phyloP scores from a whole-genome alignment of 2,329 filamentous ascomycete genomes.

The Zymoseptoria pseudotritici region DNA sequence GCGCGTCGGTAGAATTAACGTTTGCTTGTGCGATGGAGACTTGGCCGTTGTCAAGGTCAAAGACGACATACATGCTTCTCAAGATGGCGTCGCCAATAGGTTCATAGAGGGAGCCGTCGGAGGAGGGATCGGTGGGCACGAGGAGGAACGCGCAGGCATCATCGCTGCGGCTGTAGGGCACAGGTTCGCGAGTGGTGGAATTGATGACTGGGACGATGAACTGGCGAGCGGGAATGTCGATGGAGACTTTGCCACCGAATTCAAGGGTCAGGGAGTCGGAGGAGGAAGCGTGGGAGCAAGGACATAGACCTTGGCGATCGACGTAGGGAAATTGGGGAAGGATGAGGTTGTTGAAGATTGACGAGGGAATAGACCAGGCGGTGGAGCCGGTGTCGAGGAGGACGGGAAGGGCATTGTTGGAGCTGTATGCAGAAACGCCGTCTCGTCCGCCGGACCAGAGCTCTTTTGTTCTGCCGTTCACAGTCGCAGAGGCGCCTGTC shows the following conservation, averaged over 20 bases:
- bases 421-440: constrained; percentile 14
- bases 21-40: constrained; percentile 28
- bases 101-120: constrained; percentile 12
- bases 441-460: constrained; percentile 18
- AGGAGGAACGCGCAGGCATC: constrained; percentile 25
- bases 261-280: constrained; percentile 22
- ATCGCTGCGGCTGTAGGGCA: constrained; percentile 10
- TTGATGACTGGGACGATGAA: constrained; percentile 27
- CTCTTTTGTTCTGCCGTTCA: constrained; percentile 10
- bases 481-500: constrained; percentile 19
- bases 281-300: constrained; percentile 21
- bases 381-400: constrained; percentile 29
- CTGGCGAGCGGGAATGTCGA: constrained; percentile 22
- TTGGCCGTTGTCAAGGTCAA: constrained; percentile 31
- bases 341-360: constrained; percentile 20
- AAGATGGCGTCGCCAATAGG: constrained; percentile 28
- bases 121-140: constrained; percentile 6
- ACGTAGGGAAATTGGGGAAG: constrained; percentile 18
- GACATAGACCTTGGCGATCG: constrained; percentile 11
- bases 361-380: constrained; percentile 21
- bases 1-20: constrained; percentile 15
- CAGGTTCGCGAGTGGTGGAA: constrained; percentile 16
- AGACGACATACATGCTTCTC: constrained; percentile 30
- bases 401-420: constrained; percentile 17
- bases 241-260: constrained; percentile 22